Evolutionary conservation across 1,284 basidiomycete species (phyloP), one percentile per base, ranked within the genome.

Genomic region (Trichosporon faecale): DNA sequence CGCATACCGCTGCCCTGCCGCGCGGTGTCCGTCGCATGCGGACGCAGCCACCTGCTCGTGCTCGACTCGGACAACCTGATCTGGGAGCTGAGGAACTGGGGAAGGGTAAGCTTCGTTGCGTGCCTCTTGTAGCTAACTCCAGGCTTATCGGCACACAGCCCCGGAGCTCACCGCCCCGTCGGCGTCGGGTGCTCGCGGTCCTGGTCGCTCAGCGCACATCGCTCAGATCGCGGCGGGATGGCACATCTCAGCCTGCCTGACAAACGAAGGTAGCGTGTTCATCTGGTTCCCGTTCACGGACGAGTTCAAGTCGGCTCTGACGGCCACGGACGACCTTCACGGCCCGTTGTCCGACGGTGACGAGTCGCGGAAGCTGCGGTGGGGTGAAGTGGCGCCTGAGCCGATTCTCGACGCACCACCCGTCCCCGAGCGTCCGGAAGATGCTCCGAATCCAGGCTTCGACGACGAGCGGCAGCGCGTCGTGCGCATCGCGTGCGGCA

Each of bases 141-240:
- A 79, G 77, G 79, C 78, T 11, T 81, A 80, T 67, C 76, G 77
- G 55, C 81, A 82, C 69, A 81, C 78, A 0, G 70, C 78, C 1
- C 66, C 71, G 1, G 68, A 69, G 14, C 72, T 82, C 21, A 81
- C 78, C 0, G 71, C 79, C 1, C 78, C 80, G 2, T 64, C 72
- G 2, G 71, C 73, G 21, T 69, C 75, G 9, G 77, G 79, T 6
- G 72, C 75, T 0, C 73, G 66, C 11, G 37, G 57, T 0, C 57
- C 73, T 1, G 70, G 71, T 0, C 68, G 69, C 21, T 67, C 74
- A 5, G 73, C 74, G 18, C 76, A 79, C 55, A 74, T 85, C 52
- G 77, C 87, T 1, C 92, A 94, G 79, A 85, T 93, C 33, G 90
- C 90, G 0, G 77, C 81, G 70, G 93, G 93, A n/a, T 94, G 92